phyloP scores from a whole-genome alignment of 306 rosid genomes.

The Pterocarpus macrocarpus region DNA sequence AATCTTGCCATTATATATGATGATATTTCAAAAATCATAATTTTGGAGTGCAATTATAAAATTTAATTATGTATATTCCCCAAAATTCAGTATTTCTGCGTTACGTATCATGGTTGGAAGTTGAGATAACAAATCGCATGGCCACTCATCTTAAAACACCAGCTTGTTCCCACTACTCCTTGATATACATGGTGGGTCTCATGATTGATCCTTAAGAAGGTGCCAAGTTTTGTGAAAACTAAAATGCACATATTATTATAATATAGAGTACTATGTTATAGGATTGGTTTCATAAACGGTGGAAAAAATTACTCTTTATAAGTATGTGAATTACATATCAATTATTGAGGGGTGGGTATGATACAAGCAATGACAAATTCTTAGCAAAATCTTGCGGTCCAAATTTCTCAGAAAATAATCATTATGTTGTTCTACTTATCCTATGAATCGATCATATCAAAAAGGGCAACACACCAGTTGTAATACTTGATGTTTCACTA shows the following conservation, averaged over 20 bases:
- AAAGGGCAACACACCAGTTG: constrained; percentile 24
- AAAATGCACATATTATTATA: neutral
- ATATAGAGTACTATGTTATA: neutral
- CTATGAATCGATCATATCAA: constrained; percentile 33
- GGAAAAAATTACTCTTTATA: neutral
- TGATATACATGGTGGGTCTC: constrained; percentile 45
- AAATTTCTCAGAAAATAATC: constrained; percentile 21
- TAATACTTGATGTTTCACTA: constrained; percentile 46
- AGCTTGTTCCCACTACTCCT: constrained; percentile 36
- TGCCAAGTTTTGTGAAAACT: constrained; percentile 29
- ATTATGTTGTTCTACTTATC: neutral
- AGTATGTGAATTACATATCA: neutral
- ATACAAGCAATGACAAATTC: constrained; percentile 23
- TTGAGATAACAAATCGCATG: constrained; percentile 40
- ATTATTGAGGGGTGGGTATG: constrained; percentile 10
- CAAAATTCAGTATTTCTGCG: neutral
- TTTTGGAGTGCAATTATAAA: neutral
- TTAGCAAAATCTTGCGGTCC: constrained; percentile 3
- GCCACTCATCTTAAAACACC: constrained; percentile 37
- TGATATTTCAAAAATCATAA: neutral
- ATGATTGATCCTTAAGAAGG: constrained; percentile 31
- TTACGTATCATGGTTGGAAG: constrained; percentile 35
- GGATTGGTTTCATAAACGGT: neutral
- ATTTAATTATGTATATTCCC: neutral
- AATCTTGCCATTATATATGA: neutral